Evolutionary conservation across 2,329 filamentous ascomycete species (phyloP).

Genomic region (Botryosphaeria dothidea): DNA sequence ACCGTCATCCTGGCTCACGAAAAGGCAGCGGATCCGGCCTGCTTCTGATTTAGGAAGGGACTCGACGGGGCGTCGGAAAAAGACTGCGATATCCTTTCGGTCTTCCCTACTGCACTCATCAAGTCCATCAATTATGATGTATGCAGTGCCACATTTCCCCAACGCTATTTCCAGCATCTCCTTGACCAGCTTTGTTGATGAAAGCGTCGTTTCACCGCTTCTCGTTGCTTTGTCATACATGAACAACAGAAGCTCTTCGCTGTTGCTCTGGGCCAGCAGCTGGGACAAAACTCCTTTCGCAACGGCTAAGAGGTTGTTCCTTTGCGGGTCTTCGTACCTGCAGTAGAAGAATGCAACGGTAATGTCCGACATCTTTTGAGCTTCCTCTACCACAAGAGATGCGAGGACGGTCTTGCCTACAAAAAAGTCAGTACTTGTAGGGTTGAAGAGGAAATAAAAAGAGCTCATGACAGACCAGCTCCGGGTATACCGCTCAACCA

Average conservation of each 20-base stretch:
- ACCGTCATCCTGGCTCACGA: conserved; percentile 34
- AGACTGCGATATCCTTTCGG: conserved; percentile 30
- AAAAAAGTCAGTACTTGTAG: not conserved
- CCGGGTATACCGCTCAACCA: conserved; percentile 46
- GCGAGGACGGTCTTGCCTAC: conserved; percentile 45
- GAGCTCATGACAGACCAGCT: conserved; percentile 25
- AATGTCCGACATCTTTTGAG: conserved; percentile 26
- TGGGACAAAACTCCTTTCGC: conserved; percentile 37
- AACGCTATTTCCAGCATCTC: conserved; percentile 35
- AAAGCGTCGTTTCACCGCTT: conserved; percentile 30
- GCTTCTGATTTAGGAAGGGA: conserved; percentile 21
- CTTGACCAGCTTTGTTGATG: conserved; percentile 26
- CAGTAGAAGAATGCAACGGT: conserved; percentile 43
- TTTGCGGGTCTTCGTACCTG: conserved; percentile 32
- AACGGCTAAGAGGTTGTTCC: conserved; percentile 32
- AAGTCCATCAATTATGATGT: conserved; percentile 48
- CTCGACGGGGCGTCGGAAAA: conserved; percentile 29
- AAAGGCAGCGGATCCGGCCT: conserved; percentile 32
- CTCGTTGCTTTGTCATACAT: conserved; percentile 31
- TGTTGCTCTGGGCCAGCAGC: conserved; percentile 28
- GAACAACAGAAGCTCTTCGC: conserved; percentile 27
- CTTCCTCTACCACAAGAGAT: conserved; percentile 40
- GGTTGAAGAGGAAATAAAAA: conserved; percentile 19
- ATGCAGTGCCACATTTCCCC: conserved; percentile 30
- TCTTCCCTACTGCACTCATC: conserved; percentile 43